Base-by-base conservation (phyloP, 2,329 filamentous ascomycete species). In the Chrysosporium keratinophilum region DNA sequence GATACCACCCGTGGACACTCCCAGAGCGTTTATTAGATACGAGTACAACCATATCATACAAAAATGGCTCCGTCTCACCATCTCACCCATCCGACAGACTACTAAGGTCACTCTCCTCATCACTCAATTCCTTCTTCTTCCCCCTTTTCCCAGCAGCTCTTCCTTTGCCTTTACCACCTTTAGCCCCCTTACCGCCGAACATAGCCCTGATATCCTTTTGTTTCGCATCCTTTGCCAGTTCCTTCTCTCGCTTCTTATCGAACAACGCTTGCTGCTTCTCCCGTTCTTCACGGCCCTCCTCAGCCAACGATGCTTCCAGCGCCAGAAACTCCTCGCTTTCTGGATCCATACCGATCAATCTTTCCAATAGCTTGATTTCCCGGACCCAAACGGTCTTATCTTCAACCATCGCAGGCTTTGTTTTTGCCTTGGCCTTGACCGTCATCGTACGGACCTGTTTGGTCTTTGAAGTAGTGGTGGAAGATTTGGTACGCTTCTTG, bases 351-450 rank as follows among this genome's bases (percentile, higher is more conserved):
- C 84, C 91, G 40, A 96, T 85, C 49, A 98, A 74, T 44, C 82
- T 82, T 71, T 98, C 93, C 4, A 98, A 78, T 59, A 97, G 74
- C 74, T 96, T 96, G 71, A 98, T 97, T 73, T 98, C 93, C 44
- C 83, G 78, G 0, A 90, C 89, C 90, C 91, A 97, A 14, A 96
- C 78, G 51, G 80, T 75, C 68, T 84, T 88, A 68, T 96, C 88
- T 64, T 95, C 86, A 37, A 83, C 69, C 28, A 77, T 76, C 14
- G 60, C 55, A 11, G 61, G 54, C 2, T 64, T 57, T 3, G 57
- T 54, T 14, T 62, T 58, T 6, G 63, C 58, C 12, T 60, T 52
- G 43, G 60, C 58, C 44, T 61, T 61, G 23, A 28, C 23, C 44
- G 57, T 62, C 37, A 57, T 59, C 49, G 59, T 40, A 12, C 12